phyloP scores from a whole-genome alignment of 1,284 basidiomycete genomes.

The Farysia itapuensis region DNA sequence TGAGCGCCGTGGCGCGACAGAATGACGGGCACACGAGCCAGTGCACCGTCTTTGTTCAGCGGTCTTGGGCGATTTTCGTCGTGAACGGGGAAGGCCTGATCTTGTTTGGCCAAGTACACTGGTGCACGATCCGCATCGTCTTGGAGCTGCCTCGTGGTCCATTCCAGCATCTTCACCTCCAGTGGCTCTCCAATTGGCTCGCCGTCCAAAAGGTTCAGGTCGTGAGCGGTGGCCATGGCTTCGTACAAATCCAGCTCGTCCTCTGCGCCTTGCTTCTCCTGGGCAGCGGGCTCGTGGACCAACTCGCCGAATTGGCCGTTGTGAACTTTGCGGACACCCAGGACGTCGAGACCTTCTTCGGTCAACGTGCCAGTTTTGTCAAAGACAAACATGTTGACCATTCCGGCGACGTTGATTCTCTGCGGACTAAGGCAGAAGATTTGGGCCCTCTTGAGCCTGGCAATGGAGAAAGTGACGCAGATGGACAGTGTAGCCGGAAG shows the following conservation, averaged over 20 bases:
- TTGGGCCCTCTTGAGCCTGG: slow-evolving; percentile 7
- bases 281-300: neutral
- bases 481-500: slow-evolving; percentile 24
- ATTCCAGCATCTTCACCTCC: slow-evolving; percentile 37
- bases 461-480: slow-evolving; percentile 22
- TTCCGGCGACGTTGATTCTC: slow-evolving; percentile 37
- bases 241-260: slow-evolving; percentile 4
- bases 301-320: slow-evolving; percentile 8
- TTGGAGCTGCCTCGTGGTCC: slow-evolving; percentile 16
- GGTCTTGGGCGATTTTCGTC: slow-evolving; percentile 2
- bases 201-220: slow-evolving; percentile 26
- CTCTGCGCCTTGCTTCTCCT: neutral
- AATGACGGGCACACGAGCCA: slow-evolving; percentile 26
- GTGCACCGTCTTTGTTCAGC: slow-evolving; percentile 10
- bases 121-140: slow-evolving; percentile 9
- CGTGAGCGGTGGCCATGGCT: slow-evolving; percentile 24
- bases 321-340: slow-evolving; percentile 10
- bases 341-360: slow-evolving; percentile 24
- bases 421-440: slow-evolving; percentile 38
- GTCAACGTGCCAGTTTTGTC: slow-evolving; percentile 44
- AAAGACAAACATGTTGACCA: slow-evolving; percentile 22
- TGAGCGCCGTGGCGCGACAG: neutral
- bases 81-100: neutral
- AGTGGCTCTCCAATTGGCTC: slow-evolving; percentile 32
- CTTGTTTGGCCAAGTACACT: slow-evolving; percentile 4